A percentile compares a stretch with the other conserved stretches of the same genome.
Conservation (phyloP, 2,329 filamentous ascomycete species). For the Xenoacremonium recifei region DNA sequence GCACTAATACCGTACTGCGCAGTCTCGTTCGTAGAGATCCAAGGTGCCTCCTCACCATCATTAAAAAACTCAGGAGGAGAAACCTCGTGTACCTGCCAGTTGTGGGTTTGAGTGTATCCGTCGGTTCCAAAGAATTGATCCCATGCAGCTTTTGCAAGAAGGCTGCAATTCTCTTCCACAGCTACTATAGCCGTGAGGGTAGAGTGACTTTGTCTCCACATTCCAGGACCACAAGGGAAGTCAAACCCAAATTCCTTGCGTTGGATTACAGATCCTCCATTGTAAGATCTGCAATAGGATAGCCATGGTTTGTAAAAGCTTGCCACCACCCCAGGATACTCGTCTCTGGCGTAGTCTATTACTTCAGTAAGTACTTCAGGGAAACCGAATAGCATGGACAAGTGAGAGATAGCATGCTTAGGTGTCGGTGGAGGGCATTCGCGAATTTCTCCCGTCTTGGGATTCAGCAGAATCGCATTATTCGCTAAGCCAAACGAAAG, state of each 20-base stretch:
- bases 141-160: conserved; percentile 11
- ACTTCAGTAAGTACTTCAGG: conserved; percentile 15
- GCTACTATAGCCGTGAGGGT: conserved; percentile 14
- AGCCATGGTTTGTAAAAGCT: conserved; percentile 12
- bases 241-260: conserved; percentile 14
- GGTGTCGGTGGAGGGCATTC: conserved; percentile 17
- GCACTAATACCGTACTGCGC: conserved; percentile 13
- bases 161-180: conserved; percentile 10
- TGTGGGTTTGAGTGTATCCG: conserved; percentile 7
- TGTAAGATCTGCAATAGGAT: conserved; percentile 15
- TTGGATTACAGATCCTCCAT: conserved; percentile 9
- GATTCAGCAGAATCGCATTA: conserved; percentile 16
- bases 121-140: conserved; percentile 14
- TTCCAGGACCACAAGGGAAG: conserved; percentile 7
- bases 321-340: conserved; percentile 5
- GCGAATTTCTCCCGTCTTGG: conserved; percentile 13
- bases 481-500: conserved; percentile 12
- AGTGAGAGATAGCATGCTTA: conserved; percentile 11
- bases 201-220: conserved; percentile 17
- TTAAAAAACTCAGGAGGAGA: conserved; percentile 12
- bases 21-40: conserved; percentile 13
- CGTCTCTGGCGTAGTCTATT: conserved; percentile 8
- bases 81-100: conserved; percentile 6
- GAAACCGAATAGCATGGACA: conserved; percentile 18
- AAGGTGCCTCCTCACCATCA: conserved; percentile 11